Percentiles rank a stretch among this genome's conserved stretches.
Evolutionary conservation across 2,329 filamentous ascomycete genomes (phyloP).

Genomic region (Clonostachys rhizophaga): DNA sequence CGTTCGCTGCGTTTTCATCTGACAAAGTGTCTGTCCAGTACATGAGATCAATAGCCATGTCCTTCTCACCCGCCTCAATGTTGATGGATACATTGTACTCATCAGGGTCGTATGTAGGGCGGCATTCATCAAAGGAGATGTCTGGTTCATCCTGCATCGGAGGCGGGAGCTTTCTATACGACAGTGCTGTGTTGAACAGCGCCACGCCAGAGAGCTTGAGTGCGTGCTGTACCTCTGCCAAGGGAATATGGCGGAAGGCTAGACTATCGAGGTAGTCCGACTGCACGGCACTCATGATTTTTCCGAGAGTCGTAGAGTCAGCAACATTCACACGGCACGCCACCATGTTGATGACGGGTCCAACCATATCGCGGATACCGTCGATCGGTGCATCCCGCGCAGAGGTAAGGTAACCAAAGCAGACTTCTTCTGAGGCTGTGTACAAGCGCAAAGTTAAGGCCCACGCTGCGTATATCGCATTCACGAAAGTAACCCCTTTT

Average conservation of each 20-base stretch:
- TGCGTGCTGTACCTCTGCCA: slow-evolving; percentile 12
- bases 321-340: slow-evolving; percentile 38
- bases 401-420: slow-evolving; percentile 48
- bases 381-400: slow-evolving; percentile 44
- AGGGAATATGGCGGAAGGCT: slow-evolving; percentile 1
- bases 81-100: slow-evolving; percentile 14
- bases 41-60: slow-evolving; percentile 9
- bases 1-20: slow-evolving; percentile 9
- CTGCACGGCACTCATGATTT: slow-evolving; percentile 29
- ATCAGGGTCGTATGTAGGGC: slow-evolving; percentile 11
- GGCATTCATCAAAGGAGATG: slow-evolving; percentile 11
- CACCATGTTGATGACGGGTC: slow-evolving; percentile 53
- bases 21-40: slow-evolving; percentile 14
- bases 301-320: slow-evolving; percentile 7
- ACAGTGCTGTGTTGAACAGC: slow-evolving; percentile 15
- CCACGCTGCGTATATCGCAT: slow-evolving; percentile 12
- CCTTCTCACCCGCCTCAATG: slow-evolving; percentile 7
- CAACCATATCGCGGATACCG: slow-evolving; percentile 40
- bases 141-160: slow-evolving; percentile 1
- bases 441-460: slow-evolving; percentile 19
- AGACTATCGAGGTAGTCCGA: slow-evolving; percentile 8
- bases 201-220: slow-evolving; percentile 10
- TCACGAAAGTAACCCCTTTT: slow-evolving; percentile 2
- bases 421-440: slow-evolving; percentile 38
- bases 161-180: slow-evolving; percentile 10